Conservation (phyloP, 2,329 filamentous ascomycete genomes). For the Ampelomyces quisqualis region DNA sequence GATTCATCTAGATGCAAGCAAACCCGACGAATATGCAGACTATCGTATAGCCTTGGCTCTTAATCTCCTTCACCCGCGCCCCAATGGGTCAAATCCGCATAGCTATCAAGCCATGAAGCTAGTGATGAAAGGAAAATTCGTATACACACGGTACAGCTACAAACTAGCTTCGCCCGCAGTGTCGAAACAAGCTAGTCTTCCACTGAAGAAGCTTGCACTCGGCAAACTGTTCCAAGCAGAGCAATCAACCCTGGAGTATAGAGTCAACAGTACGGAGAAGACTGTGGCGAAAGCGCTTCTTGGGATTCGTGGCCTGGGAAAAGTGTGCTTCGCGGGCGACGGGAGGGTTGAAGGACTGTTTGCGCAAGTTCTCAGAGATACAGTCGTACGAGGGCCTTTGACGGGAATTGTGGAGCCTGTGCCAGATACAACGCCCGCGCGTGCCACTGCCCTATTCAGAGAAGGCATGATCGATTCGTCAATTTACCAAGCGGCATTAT, state of each 20-base stretch:
- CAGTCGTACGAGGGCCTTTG: neutral
- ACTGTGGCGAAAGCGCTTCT: slow-evolving; percentile 16
- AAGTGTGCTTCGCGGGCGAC: slow-evolving; percentile 8
- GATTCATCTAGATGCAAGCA: slow-evolving; percentile 13
- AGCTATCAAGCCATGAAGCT: slow-evolving; percentile 9
- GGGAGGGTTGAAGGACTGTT: slow-evolving; percentile 5
- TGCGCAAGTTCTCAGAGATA: slow-evolving; percentile 5
- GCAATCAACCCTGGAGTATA: slow-evolving; percentile 7
- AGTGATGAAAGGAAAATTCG: slow-evolving; percentile 5
- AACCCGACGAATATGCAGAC: slow-evolving; percentile 10
- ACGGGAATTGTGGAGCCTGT: neutral
- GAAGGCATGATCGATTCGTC: too few relatives aligned
- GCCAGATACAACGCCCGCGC: too few relatives aligned
- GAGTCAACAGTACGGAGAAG: slow-evolving; percentile 13
- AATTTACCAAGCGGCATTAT: too few relatives aligned
- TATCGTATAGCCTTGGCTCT: slow-evolving; percentile 17
- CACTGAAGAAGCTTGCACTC: too few relatives aligned
- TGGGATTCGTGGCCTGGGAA: slow-evolving; percentile 17
- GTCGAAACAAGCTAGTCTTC: too few relatives aligned
- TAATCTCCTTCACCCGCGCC: slow-evolving; percentile 10
- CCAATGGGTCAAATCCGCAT: slow-evolving; percentile 9
- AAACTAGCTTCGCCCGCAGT: slow-evolving; percentile 7
- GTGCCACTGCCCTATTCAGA: too few relatives aligned
- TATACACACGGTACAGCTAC: slow-evolving; percentile 9
- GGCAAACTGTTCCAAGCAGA: too few relatives aligned